Conservation (phyloP, 495 filamentous ascomycete genomes). For the Penicilliopsis zonata region DNA sequence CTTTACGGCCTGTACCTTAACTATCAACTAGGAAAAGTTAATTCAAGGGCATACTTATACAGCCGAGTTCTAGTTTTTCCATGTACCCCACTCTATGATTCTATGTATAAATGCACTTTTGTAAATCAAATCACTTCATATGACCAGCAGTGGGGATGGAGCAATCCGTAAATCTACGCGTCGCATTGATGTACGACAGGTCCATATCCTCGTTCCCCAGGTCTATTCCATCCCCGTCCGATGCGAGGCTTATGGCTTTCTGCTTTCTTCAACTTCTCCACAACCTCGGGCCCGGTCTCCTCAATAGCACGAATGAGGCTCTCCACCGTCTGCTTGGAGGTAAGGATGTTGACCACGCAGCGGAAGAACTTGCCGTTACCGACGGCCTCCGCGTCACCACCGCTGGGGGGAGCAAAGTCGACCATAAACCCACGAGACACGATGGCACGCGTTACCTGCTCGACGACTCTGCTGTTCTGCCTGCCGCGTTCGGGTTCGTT, state of each 20-base stretch:
- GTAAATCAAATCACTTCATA: too few species aligned
- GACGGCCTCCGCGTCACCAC: conserved; percentile 32
- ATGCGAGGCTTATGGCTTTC: conserved; percentile 7
- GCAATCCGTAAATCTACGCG: too few species aligned
- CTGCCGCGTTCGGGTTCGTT: conserved; percentile 34
- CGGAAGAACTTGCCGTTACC: conserved; percentile 71
- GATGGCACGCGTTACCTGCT: conserved; percentile 50
- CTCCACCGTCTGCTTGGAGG: conserved; percentile 60
- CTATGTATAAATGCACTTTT: too few species aligned
- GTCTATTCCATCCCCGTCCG: too few species aligned
- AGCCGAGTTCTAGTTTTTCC: too few species aligned
- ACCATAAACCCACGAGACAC: conserved; percentile 79
- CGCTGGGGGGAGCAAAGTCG: conserved; percentile 68
- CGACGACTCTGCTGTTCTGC: conserved; percentile 59
- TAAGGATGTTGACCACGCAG: conserved; percentile 75
- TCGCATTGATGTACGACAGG: conserved; percentile 25
- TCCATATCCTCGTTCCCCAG: conserved; percentile 22
- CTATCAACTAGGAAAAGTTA: too few species aligned
- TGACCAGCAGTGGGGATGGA: too few species aligned
- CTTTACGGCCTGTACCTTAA: too few species aligned
- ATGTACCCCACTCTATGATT: too few species aligned
- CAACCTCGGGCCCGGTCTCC: conserved; percentile 44
- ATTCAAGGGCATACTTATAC: too few species aligned
- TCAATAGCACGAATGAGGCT: conserved; percentile 62
- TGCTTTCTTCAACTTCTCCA: conserved; percentile 17